Evolutionary conservation across 2,329 filamentous ascomycete species (phyloP).

Genomic region (Clathrospora elynae): DNA sequence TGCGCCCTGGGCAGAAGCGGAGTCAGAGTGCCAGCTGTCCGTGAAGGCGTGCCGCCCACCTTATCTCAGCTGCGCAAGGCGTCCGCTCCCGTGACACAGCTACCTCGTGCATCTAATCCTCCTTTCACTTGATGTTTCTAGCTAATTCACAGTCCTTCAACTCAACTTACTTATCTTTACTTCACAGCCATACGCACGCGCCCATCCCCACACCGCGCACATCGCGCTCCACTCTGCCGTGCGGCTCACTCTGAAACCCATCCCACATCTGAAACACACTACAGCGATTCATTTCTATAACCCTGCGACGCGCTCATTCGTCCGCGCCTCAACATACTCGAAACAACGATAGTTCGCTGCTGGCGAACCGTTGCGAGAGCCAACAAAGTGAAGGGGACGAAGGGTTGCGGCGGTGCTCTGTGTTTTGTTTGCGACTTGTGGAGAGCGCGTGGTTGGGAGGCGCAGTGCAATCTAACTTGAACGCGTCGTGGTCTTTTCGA

Average conservation of each 20-base stretch:
- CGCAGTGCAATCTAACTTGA: too few relatives aligned
- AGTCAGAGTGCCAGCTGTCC: conserved; percentile 3
- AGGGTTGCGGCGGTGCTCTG: conserved; percentile 7
- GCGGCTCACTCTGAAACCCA: conserved; percentile 37
- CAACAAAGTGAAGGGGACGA: conserved; percentile 1
- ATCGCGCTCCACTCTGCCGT: conserved; percentile 13
- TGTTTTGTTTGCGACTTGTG: conserved; percentile 4
- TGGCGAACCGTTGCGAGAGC: conserved; percentile 31
- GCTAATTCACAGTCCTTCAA: conserved; percentile 3
- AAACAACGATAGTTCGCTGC: conserved; percentile 20
- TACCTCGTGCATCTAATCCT: conserved; percentile 4
- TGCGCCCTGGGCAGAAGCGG: conserved; percentile 13
- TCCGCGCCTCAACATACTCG: conserved; percentile 16
- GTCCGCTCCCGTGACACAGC: conserved; percentile 5
- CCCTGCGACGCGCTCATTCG: conserved; percentile 32
- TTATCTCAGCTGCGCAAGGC: not conserved
- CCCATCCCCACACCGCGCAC: conserved; percentile 5
- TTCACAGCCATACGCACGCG: conserved; percentile 10
- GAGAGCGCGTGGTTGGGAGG: conserved; percentile 1
- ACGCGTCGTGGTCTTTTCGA: too few relatives aligned
- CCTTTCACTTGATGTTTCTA: not conserved
- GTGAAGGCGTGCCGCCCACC: conserved; percentile 6
- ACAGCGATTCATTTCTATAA: conserved; percentile 36
- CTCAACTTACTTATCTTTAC: conserved; percentile 2
- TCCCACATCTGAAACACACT: conserved; percentile 41